phyloP scores from a whole-genome alignment of 495 filamentous ascomycete genomes.

The Neurospora sp. region DNA sequence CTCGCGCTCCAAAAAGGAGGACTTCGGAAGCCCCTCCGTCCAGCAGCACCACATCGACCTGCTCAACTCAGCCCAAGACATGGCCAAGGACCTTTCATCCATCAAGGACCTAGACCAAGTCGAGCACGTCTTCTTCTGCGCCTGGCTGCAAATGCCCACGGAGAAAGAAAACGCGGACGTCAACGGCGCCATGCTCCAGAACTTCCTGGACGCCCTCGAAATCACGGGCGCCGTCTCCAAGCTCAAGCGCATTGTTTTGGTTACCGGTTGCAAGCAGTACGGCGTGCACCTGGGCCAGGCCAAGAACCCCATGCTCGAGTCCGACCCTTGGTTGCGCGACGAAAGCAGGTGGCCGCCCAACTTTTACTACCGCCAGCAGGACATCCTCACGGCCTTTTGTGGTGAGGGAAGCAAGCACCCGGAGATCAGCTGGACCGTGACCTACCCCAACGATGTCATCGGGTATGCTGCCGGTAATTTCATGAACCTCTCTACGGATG shows the following conservation, averaged over 20 bases:
- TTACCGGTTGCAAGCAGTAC: conserved; percentile 47
- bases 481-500: conserved; percentile 43
- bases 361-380: conserved; percentile 41
- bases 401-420: conserved; percentile 10
- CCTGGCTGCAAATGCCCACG: conserved; percentile 35
- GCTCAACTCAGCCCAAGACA: conserved; percentile 27
- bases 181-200: conserved; percentile 38
- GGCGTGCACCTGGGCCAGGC: conserved; percentile 45
- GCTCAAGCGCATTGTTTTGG: conserved; percentile 42
- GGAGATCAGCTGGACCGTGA: conserved; percentile 36
- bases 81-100: conserved; percentile 31
- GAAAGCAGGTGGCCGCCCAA: conserved; percentile 27
- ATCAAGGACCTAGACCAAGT: conserved; percentile 13
- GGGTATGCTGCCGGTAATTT: conserved; percentile 41
- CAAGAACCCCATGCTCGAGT: conserved; percentile 40
- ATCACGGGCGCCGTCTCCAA: conserved; percentile 30
- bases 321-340: conserved; percentile 22
- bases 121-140: conserved; percentile 41
- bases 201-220: conserved; percentile 41
- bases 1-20: conserved; percentile 33
- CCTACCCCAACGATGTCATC: conserved; percentile 47
- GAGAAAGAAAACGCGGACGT: conserved; percentile 36
- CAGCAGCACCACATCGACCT: conserved; percentile 40
- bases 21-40: conserved; percentile 26
- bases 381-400: conserved; percentile 26